phyloP scores from a whole-genome alignment of 176 grass and related monocot genomes.

The Musa beccarii region DNA sequence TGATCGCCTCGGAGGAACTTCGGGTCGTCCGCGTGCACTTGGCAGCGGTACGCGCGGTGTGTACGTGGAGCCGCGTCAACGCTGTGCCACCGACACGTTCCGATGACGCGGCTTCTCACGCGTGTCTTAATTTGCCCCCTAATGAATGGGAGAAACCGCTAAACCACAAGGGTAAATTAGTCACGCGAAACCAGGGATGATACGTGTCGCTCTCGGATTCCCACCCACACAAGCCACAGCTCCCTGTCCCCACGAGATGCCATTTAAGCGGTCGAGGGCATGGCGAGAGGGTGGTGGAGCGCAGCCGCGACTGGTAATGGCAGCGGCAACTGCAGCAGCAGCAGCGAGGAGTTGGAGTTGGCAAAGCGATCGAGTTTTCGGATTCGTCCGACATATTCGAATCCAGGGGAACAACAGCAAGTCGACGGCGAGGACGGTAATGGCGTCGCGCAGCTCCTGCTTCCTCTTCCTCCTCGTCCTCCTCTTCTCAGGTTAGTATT shows the following conservation, averaged over 20 bases:
- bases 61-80: not conserved
- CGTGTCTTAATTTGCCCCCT: too few relatives aligned
- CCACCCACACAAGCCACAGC: not conserved
- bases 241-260: not conserved
- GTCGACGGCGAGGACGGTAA: not conserved
- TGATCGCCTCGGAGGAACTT: too few relatives aligned
- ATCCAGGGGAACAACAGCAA: not conserved
- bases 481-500: constrained; percentile 26
- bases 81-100: constrained; percentile 1
- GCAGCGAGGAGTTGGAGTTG: not conserved
- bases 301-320: not conserved
- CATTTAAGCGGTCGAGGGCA: not conserved
- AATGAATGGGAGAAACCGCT: not conserved
- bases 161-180: not conserved
- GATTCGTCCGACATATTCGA: not conserved
- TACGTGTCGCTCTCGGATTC: not conserved
- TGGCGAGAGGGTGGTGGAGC: not conserved
- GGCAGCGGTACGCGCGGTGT: not conserved
- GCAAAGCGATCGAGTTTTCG: not conserved
- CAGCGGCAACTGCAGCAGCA: not conserved
- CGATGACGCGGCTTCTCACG: not conserved
- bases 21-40: not conserved
- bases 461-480: constrained; percentile 17
- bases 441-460: constrained; percentile 10
- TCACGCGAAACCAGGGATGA: not conserved